phyloP scores from a whole-genome alignment of 306 rosid genomes.

The Sophora flavescens region DNA sequence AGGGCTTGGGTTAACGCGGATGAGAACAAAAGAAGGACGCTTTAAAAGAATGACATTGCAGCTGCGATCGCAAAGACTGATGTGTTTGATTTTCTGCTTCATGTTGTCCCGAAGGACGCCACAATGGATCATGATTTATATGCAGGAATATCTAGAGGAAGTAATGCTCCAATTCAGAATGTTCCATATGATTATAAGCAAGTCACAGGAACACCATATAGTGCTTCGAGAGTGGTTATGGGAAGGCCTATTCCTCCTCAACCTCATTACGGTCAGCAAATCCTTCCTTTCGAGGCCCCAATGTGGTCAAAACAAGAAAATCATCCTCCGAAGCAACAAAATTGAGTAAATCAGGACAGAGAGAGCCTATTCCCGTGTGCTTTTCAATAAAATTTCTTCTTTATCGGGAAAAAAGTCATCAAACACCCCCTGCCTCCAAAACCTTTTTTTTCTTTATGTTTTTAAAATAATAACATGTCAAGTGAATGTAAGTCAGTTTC shows the following conservation, averaged over 20 bases:
- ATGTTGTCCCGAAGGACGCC: constrained; percentile 63
- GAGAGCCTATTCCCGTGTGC: too few relatives aligned
- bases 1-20: constrained; percentile 68
- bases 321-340: constrained; percentile 49
- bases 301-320: constrained; percentile 47
- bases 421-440: too few relatives aligned
- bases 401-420: too few relatives aligned
- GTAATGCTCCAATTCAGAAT: constrained; percentile 50
- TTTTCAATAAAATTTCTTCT: too few relatives aligned
- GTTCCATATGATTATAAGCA: constrained; percentile 61
- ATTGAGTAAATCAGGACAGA: constrained; percentile 40
- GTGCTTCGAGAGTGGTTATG: constrained; percentile 53
- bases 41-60: constrained; percentile 68
- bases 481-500: constrained; percentile 10
- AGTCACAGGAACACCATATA: constrained; percentile 43
- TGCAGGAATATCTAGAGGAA: constrained; percentile 50
- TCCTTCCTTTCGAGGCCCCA: constrained; percentile 43
- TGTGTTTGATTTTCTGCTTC: constrained; percentile 68
- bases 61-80: constrained; percentile 66
- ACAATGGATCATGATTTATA: constrained; percentile 51
- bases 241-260: constrained; percentile 60
- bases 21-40: constrained; percentile 61
- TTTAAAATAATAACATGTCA: background rate
- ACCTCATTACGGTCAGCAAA: constrained; percentile 48
- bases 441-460: too few relatives aligned